A percentile compares a stretch with the other conserved stretches of the same genome.
phyloP scores from a whole-genome alignment of 495 filamentous ascomycete species.

The Articulospora tetracladia region DNA sequence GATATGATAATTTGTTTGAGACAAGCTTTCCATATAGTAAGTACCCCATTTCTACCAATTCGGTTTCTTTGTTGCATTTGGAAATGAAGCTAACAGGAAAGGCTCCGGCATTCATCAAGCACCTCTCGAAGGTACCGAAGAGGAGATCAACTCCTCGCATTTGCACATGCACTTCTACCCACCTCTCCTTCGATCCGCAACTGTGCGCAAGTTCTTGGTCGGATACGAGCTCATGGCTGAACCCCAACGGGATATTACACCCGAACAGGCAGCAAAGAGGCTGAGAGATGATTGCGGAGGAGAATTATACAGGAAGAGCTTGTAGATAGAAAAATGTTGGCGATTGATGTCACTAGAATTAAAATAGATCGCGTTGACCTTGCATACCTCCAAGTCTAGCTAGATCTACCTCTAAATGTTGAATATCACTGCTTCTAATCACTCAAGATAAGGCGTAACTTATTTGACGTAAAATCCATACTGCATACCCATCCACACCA shows the following conservation, averaged over 20 bases:
- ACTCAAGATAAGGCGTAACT: no score
- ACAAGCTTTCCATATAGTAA: conserved; percentile 91
- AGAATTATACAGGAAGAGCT: conserved; percentile 73
- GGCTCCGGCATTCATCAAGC: conserved; percentile 88
- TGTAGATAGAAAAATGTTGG: conserved; percentile 1
- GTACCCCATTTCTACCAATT: conserved; percentile 12
- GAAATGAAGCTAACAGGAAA: conserved; percentile 10
- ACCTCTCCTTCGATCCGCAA: conserved; percentile 85
- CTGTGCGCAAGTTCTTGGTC: conserved; percentile 92
- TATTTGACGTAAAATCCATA: conserved; percentile 56
- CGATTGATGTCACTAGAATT: not conserved
- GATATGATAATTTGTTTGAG: conserved; percentile 97
- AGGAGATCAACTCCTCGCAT: conserved; percentile 82
- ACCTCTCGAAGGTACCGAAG: conserved; percentile 76
- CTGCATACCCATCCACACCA: conserved; percentile 81
- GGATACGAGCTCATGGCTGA: conserved; percentile 96
- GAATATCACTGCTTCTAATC: no score
- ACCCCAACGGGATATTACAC: conserved; percentile 95
- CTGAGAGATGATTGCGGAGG: conserved; percentile 67
- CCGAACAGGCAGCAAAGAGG: conserved; percentile 85
- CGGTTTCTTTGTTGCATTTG: not conserved
- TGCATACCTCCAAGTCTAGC: no score
- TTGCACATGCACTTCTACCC: conserved; percentile 98
- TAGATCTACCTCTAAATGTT: not conserved
- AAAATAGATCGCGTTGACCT: not conserved